Base-by-base conservation (phyloP, 2,329 filamentous ascomycete species). In the Chaetomiaceae sp. region DNA sequence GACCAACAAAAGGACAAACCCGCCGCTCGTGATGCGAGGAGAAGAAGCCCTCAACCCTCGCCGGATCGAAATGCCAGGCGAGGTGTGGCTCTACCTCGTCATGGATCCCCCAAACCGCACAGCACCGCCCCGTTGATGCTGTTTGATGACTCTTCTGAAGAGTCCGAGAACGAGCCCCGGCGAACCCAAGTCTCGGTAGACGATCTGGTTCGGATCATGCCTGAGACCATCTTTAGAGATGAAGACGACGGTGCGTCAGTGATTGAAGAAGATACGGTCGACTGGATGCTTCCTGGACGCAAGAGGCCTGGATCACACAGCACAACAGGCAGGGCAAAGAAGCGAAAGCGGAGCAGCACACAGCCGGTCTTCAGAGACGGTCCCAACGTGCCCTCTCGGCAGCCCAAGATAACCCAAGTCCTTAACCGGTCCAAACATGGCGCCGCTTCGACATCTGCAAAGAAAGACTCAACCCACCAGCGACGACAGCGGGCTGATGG, bases 221-320 rank as follows among this genome's bases (percentile, higher is more conserved):
- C 42, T 6, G 14, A 25, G 17, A 9, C 48, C n/a, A 34, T 50
- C 8, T 14, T 33, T 6, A 14, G 47, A 0, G 54, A 57, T 14
- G 55, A 55, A 12, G 44, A 57, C 37, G 56, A 60, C 14, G 55
- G 48, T 20, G 53, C 54, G 2, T 73, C 71, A 3, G 68, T 66
- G 8, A 61, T 78, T 27, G 79, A 82, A 57, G 76, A 80, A 21
- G 70, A 81, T 47, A 58, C 63, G 10, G 69, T 82, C 34, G 78
- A 81, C 55, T 65, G 60, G 17, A 81, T 82, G 77, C 58, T 71
- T 4, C 65, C 70, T 1, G 66, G 68, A 19, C 65, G 62, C 17
- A 77, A 75, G 60, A 70, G 56, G 43, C 66, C 45, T 61, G 60
- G 51, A 23, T 65, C 49, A 51, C 61, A 20, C 53, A 66, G 14